Percentiles rank a stretch among this genome's conserved stretches.
These are phyloP conservation scores for Tricladium varicosporioides DNA, from an alignment of 2,329 filamentous ascomycete species.

Conservation along the genomic window DNA sequence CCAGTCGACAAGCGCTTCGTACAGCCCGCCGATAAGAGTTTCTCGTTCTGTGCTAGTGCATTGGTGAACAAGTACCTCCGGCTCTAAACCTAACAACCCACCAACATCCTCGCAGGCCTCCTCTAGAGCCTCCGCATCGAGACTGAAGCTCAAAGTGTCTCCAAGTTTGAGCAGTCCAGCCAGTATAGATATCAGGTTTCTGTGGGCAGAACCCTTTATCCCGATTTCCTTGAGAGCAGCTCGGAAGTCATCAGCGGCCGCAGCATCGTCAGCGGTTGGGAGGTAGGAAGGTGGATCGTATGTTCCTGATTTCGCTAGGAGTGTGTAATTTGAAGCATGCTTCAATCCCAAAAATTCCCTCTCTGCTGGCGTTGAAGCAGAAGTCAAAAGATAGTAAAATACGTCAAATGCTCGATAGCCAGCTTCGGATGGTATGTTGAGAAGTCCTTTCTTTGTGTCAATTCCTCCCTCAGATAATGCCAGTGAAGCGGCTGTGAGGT, in stretches of 20 bases:
- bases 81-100: conserved; percentile 80
- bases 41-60: conserved; percentile 83
- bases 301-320: conserved; percentile 80
- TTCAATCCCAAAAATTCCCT: conserved; percentile 84
- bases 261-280: conserved; percentile 87
- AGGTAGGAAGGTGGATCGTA: conserved; percentile 85
- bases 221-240: conserved; percentile 85
- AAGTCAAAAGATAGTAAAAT: conserved; percentile 94
- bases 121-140: conserved; percentile 82
- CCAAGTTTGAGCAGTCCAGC: conserved; percentile 88
- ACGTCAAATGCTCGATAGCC: conserved; percentile 95
- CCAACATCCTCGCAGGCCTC: conserved; percentile 88
- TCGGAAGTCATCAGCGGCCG: conserved; percentile 90
- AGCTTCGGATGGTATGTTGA: conserved; percentile 73
- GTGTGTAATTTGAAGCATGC: conserved; percentile 69
- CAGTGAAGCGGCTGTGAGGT: conserved; percentile 71
- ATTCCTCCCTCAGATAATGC: conserved; percentile 85
- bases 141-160: conserved; percentile 79
- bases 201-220: conserved; percentile 81
- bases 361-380: conserved; percentile 85
- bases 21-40: conserved; percentile 79
- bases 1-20: conserved; percentile 94
- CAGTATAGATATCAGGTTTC: conserved; percentile 81
- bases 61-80: conserved; percentile 74
- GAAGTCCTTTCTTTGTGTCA: conserved; percentile 75